A percentile compares a stretch with the other conserved stretches of the same genome.
These are phyloP conservation scores for Fusarium sp. DNA, from an alignment of 2,329 filamentous ascomycete genomes.

Conservation along the genomic window DNA sequence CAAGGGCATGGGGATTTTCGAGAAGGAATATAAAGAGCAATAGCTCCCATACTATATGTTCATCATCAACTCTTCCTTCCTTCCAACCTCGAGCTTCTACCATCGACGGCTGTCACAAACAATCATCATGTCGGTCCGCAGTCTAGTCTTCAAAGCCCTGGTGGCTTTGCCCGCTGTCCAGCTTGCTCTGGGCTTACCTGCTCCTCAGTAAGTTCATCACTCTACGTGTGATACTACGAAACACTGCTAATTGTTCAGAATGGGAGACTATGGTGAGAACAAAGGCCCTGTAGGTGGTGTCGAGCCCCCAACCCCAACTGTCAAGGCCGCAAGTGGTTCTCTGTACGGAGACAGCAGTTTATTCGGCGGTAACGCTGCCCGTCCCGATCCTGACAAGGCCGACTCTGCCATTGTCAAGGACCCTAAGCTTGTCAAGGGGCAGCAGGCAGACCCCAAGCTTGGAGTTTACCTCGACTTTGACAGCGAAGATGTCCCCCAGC, in stretches of 20 bases:
- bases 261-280: slow-evolving; percentile 26
- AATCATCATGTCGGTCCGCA: neutral
- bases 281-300: slow-evolving; percentile 11
- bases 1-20: no score
- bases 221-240: no score
- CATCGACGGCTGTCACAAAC: no score
- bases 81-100: no score
- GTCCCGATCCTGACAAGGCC: slow-evolving; percentile 4
- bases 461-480: slow-evolving; percentile 19
- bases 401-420: slow-evolving; percentile 22
- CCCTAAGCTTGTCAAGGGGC: slow-evolving; percentile 16
- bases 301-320: slow-evolving; percentile 17
- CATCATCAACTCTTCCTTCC: no score
- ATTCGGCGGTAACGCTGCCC: slow-evolving; percentile 13
- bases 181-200: neutral
- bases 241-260: neutral
- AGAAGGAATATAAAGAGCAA: no score
- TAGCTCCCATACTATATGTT: no score
- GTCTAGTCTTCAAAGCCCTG: neutral
- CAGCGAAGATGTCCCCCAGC: slow-evolving; percentile 9
- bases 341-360: slow-evolving; percentile 11
- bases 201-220: slow-evolving; percentile 6
- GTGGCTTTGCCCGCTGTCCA: slow-evolving; percentile 1
- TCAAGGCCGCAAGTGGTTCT: slow-evolving; percentile 15
- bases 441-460: slow-evolving; percentile 12